These are phyloP conservation scores for Syzygium oleosum DNA, from an alignment of 345 rosid genomes.

Conservation along the genomic window DNA sequence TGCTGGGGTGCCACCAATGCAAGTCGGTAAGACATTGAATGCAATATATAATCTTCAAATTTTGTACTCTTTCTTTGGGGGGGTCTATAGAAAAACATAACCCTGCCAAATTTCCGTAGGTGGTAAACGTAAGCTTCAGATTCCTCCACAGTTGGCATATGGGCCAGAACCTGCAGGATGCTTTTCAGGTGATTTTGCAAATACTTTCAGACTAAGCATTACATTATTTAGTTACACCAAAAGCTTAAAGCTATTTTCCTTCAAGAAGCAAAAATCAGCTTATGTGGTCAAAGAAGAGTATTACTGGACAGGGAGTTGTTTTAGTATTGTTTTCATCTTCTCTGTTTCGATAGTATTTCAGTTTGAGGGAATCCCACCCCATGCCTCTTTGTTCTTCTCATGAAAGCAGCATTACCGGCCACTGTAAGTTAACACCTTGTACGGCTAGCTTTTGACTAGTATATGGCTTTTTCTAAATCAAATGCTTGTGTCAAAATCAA, in stretches of 20 bases:
- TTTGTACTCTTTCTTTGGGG: not conserved
- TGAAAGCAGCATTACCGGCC: not conserved
- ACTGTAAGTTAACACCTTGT: not conserved
- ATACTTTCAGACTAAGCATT: not conserved
- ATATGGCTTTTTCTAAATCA: not conserved
- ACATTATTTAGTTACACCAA: not conserved
- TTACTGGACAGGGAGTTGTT: not conserved
- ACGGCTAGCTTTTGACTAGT: not conserved
- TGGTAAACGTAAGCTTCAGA: constrained; percentile 76
- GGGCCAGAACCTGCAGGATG: constrained; percentile 99
- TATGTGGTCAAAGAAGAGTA: not conserved
- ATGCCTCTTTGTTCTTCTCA: not conserved
- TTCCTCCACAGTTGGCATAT: constrained; percentile 84
- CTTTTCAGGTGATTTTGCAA: constrained; percentile 54
- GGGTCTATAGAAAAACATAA: not conserved
- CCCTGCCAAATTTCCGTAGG: constrained; percentile 23
- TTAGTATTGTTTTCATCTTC: not conserved
- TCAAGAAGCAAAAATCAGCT: not conserved
- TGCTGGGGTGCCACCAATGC: constrained; percentile 91
- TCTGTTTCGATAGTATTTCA: not conserved
- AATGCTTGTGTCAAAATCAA: not conserved
- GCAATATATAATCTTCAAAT: not conserved
- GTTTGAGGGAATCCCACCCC: not conserved
- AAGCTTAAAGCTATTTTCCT: not conserved
- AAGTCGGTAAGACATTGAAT: constrained; percentile 42